phyloP scores from a whole-genome alignment of 495 filamentous ascomycete species.

The Aspergillus sclerotioniger region DNA sequence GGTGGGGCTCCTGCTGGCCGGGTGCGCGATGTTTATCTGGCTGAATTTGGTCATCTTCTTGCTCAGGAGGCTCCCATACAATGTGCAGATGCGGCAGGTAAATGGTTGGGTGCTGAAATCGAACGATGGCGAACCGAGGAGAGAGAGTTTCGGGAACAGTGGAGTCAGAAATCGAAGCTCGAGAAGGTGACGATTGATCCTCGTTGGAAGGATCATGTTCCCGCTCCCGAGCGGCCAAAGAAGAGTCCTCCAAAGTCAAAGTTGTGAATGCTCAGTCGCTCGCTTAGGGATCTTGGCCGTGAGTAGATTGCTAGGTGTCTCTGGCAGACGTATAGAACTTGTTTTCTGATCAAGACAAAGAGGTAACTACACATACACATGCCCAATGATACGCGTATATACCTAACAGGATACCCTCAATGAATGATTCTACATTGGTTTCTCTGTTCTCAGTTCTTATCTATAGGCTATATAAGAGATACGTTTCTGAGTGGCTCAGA shows the following conservation, averaged over 20 bases:
- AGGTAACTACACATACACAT: background rate
- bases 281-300: background rate
- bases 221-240: conserved; percentile 39
- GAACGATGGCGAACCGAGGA: conserved; percentile 63
- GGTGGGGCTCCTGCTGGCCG: conserved; percentile 56
- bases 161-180: conserved; percentile 43
- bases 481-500: background rate
- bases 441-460: background rate
- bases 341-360: background rate
- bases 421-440: background rate
- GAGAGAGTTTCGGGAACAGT: conserved; percentile 54
- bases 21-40: conserved; percentile 66
- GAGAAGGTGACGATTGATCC: conserved; percentile 60
- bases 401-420: background rate
- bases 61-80: conserved; percentile 74
- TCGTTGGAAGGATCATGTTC: conserved; percentile 54
- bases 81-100: conserved; percentile 59
- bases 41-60: conserved; percentile 74
- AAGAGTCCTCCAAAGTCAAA: conserved; percentile 31
- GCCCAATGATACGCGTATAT: background rate
- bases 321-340: background rate
- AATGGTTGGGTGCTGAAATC: conserved; percentile 64
- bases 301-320: background rate
- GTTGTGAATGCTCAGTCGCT: conserved; percentile 25
- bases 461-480: background rate